Conservation (phyloP, 2,329 filamentous ascomycete genomes). For the Fusarium sp. region DNA sequence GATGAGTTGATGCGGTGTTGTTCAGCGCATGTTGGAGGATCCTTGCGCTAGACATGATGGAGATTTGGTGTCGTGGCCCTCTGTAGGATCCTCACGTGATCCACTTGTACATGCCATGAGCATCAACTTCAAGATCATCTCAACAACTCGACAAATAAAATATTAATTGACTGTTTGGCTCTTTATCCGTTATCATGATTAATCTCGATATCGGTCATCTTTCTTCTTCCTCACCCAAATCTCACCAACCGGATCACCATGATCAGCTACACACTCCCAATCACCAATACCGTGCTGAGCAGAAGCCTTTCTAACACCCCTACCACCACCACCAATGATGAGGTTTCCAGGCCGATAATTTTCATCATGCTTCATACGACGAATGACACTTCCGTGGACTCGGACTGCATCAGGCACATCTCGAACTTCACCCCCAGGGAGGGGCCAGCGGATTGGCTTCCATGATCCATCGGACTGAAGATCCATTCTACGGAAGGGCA, state of each 20-base stretch:
- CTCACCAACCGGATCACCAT: constrained; percentile 75
- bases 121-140: background rate
- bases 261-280: constrained; percentile 72
- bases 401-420: constrained; percentile 77
- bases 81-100: constrained; percentile 27
- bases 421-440: constrained; percentile 79
- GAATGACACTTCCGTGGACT: constrained; percentile 79
- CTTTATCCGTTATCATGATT: background rate
- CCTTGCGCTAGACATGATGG: background rate
- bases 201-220: constrained; percentile 28
- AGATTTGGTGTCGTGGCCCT: constrained; percentile 33
- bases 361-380: constrained; percentile 71
- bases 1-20: constrained; percentile 7
- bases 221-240: constrained; percentile 63
- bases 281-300: constrained; percentile 72
- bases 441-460: constrained; percentile 82
- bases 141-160: background rate
- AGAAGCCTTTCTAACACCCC: constrained; percentile 71
- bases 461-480: constrained; percentile 76
- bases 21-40: constrained; percentile 26
- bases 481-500: constrained; percentile 85
- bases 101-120: background rate
- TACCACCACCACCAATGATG: constrained; percentile 80
- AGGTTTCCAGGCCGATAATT: constrained; percentile 80
- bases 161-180: background rate